phyloP scores from a whole-genome alignment of 768 basidiomycete species.

The Russula earlei region DNA sequence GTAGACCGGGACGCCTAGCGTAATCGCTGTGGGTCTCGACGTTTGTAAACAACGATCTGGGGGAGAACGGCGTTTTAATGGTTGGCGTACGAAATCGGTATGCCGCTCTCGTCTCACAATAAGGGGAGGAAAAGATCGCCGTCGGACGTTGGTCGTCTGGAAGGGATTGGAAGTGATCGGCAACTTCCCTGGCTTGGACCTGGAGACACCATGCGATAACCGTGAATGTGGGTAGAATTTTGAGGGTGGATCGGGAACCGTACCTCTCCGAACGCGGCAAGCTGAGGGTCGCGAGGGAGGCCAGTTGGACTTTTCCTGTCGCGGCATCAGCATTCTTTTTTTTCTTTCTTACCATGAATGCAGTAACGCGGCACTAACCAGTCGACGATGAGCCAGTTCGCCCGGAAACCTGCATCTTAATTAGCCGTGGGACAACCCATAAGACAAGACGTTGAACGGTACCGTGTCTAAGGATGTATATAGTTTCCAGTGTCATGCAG shows the following conservation, averaged over 20 bases:
- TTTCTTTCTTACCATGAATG: too few species aligned
- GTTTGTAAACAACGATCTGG: constrained; percentile 87
- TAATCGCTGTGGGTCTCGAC: constrained; percentile 49
- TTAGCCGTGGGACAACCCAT: neutral
- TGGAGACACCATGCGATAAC: constrained; percentile 21
- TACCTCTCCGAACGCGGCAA: constrained; percentile 66
- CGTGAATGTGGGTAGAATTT: neutral
- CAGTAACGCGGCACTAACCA: constrained; percentile 40
- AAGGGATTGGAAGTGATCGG: constrained; percentile 50
- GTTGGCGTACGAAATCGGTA: too few species aligned
- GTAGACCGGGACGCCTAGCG: constrained; percentile 58
- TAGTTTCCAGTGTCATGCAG: constrained; percentile 43
- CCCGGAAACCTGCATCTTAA: constrained; percentile 48
- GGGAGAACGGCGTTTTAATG: neutral
- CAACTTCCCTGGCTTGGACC: constrained; percentile 68
- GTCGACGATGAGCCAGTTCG: constrained; percentile 58
- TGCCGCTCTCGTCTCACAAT: constrained; percentile 59
- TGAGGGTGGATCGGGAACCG: neutral
- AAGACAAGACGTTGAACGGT: constrained; percentile 8
- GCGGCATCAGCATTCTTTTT: too few species aligned
- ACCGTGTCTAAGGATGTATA: constrained; percentile 67
- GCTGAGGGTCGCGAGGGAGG: constrained; percentile 60
- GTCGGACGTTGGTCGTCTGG: constrained; percentile 62
- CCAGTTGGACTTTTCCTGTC: constrained; percentile 63
- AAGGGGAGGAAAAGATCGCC: constrained; percentile 77